A percentile compares a stretch with the other conserved stretches of the same genome.
Evolutionary conservation across 768 basidiomycete genomes (phyloP).

Genomic region (Boletus subcaerulescens): DNA sequence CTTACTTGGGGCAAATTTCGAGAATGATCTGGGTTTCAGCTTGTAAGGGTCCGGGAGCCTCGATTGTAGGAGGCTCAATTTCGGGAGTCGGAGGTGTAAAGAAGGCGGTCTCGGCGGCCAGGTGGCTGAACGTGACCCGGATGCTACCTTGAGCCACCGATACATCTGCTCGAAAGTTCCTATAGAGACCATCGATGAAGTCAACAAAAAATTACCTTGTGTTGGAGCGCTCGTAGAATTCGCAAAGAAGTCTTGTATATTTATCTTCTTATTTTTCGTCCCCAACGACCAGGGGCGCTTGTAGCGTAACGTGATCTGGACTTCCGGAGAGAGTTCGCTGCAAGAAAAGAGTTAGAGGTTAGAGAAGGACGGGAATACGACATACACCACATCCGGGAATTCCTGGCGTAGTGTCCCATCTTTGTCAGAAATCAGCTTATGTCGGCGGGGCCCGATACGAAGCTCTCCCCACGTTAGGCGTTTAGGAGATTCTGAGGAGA

Average conservation of each 20-base stretch:
- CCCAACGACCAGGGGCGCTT: not conserved
- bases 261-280: not conserved
- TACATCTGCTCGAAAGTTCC: not conserved
- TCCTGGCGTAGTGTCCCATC: not conserved
- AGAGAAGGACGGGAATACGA: too few relatives aligned
- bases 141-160: not conserved
- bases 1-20: not conserved
- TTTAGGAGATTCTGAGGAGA: not conserved
- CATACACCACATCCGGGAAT: not conserved
- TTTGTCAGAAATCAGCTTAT: not conserved
- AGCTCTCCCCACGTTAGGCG: not conserved
- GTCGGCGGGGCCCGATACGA: not conserved
- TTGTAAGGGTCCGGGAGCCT: not conserved
- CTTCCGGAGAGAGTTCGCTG: not conserved
- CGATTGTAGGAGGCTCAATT: not conserved
- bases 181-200: too few relatives aligned
- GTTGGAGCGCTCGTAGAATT: not conserved
- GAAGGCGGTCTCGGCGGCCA: not conserved
- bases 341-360: not conserved
- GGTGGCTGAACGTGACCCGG: not conserved
- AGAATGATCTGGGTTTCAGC: not conserved
- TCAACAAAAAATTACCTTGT: not conserved
- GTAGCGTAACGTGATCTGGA: not conserved
- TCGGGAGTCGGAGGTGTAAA: not conserved
- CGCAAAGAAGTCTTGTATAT: not conserved